phyloP scores from a whole-genome alignment of 768 basidiomycete species.

The Psilocybe subaeruginosa region DNA sequence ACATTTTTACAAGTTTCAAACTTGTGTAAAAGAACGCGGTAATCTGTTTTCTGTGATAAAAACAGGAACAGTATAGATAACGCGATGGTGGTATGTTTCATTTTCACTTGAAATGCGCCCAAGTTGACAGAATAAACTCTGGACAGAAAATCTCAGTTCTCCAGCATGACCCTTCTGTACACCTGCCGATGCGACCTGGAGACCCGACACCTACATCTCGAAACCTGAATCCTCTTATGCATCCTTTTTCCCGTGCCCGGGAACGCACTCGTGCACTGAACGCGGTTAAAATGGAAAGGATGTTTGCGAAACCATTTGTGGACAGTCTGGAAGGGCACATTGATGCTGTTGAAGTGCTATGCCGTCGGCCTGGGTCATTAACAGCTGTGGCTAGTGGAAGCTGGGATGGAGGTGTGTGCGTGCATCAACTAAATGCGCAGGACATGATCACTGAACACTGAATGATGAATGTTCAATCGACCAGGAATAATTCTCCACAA shows the following conservation, averaged over 20 bases:
- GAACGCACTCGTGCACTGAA: conserved; percentile 94
- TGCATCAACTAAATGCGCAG: conserved; percentile 1
- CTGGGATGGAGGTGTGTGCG: conserved; percentile 88
- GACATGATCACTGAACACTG: conserved; percentile 9
- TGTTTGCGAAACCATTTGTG: conserved; percentile 98
- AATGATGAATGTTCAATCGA: conserved; percentile 7
- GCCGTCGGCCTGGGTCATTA: conserved; percentile 71
- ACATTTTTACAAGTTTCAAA: not conserved
- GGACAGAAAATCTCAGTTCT: conserved; percentile 83
- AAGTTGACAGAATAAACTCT: conserved; percentile 2
- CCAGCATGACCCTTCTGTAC: conserved; percentile 77
- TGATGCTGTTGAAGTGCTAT: conserved; percentile 90
- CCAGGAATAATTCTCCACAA: conserved; percentile 88
- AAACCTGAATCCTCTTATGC: conserved; percentile 93
- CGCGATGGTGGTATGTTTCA: conserved; percentile 28
- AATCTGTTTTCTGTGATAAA: not conserved
- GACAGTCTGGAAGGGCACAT: conserved; percentile 89
- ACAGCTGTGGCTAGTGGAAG: conserved; percentile 87
- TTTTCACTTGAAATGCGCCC: not conserved
- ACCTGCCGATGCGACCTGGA: conserved; percentile 75
- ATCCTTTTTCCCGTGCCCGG: conserved; percentile 90
- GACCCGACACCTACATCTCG: conserved; percentile 88
- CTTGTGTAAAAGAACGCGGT: not conserved
- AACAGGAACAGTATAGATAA: not conserved
- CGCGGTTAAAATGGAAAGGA: conserved; percentile 94